These are phyloP conservation scores for Cardiospermum halicacabum DNA, from an alignment of 345 rosid species.

Conservation along the genomic window DNA sequence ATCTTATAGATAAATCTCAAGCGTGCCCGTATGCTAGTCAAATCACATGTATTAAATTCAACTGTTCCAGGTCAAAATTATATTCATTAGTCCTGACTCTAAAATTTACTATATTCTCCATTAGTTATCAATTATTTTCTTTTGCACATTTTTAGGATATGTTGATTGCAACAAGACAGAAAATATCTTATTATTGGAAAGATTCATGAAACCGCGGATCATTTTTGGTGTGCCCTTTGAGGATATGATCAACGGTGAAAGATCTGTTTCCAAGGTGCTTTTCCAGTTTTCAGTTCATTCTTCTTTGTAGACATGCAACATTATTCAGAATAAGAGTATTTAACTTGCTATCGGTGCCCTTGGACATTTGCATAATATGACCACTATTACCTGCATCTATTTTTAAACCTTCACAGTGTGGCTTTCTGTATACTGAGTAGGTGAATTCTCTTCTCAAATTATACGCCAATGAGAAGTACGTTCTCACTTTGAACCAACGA, in stretches of 20 bases:
- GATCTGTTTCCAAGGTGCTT: conserved; percentile 47
- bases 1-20: conserved; percentile 76
- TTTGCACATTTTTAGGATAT: conserved; percentile 47
- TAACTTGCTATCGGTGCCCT: background rate
- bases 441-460: conserved; percentile 48
- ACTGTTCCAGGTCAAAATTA: conserved; percentile 51
- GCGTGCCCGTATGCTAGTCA: conserved; percentile 81
- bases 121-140: background rate
- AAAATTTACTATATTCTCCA: background rate
- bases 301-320: background rate
- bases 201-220: conserved; percentile 73
- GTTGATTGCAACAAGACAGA: conserved; percentile 74
- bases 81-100: conserved; percentile 4
- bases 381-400: background rate
- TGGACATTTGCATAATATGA: background rate
- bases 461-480: conserved; percentile 62
- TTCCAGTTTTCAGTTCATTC: conserved; percentile 1
- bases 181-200: conserved; percentile 71
- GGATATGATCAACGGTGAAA: conserved; percentile 52
- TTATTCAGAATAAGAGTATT: background rate
- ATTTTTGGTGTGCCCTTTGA: conserved; percentile 73
- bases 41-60: conserved; percentile 59
- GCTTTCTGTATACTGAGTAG: conserved; percentile 26
- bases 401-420: no score
- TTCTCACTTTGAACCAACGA: conserved; percentile 46